Evolutionary conservation across 257 asterid genomes (phyloP).

Genomic region (Cynanchum wilfordii): DNA sequence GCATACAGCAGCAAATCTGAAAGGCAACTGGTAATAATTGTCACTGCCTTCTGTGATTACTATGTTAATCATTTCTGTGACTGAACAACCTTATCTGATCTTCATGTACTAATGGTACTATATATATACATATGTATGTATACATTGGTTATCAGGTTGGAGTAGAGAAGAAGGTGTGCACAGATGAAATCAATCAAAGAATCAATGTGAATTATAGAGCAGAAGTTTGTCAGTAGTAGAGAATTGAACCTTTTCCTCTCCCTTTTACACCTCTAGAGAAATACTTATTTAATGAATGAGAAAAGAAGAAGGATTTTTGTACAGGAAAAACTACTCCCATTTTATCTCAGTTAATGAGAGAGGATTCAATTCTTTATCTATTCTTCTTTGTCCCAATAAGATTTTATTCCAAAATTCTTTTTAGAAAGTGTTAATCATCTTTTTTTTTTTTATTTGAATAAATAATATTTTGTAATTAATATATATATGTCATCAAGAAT

Average conservation of each 20-base stretch:
- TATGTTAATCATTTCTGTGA: not conserved
- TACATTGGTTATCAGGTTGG: not conserved
- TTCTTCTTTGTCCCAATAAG: not conserved
- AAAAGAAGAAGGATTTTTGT: not conserved
- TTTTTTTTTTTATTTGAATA: too few species aligned
- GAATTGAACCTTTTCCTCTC: not conserved
- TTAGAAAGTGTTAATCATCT: not conserved
- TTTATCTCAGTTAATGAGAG: not conserved
- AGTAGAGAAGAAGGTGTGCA: not conserved
- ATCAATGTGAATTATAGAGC: not conserved
- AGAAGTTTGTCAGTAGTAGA: not conserved
- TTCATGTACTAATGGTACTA: not conserved
- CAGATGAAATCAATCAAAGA: not conserved
- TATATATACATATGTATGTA: not conserved
- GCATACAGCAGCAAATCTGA: slow-evolving; percentile 21
- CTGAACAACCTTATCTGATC: not conserved
- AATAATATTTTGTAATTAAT: too few species aligned
- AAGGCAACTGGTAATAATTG: slow-evolving; percentile 9
- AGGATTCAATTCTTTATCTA: not conserved
- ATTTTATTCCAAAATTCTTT: not conserved
- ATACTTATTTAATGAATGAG: not conserved
- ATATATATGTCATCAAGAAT: too few species aligned
- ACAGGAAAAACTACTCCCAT: not conserved
- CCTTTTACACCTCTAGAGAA: not conserved
- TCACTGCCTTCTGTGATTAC: not conserved